Percentiles rank a stretch among this genome's conserved stretches.
These are phyloP conservation scores for Trametes maxima DNA, from an alignment of 768 basidiomycete species.

Conservation along the genomic window DNA sequence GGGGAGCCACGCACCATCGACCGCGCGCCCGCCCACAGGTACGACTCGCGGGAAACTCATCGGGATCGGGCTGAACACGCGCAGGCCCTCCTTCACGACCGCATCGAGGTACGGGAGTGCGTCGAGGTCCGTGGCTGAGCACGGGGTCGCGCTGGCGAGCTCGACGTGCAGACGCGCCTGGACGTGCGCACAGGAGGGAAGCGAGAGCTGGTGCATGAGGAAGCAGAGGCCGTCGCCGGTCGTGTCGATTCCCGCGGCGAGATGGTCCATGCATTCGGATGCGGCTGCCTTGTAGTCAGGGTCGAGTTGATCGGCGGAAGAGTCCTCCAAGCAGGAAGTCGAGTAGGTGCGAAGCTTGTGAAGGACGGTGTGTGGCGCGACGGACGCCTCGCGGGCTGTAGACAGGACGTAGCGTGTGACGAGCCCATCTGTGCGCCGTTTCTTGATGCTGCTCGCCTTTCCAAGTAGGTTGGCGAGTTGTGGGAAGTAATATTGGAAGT, in stretches of 20 bases:
- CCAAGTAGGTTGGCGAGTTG: not conserved
- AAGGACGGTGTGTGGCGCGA: conserved; percentile 25
- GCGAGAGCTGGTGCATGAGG: conserved; percentile 29
- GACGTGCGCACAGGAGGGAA: conserved; percentile 12
- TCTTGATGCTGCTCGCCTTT: not conserved
- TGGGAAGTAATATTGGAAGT: conserved; percentile 22
- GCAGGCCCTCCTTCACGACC: conserved; percentile 90
- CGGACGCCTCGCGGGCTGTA: conserved; percentile 7
- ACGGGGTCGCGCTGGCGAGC: conserved; percentile 38
- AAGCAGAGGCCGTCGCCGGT: conserved; percentile 30
- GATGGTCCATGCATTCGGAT: conserved; percentile 30
- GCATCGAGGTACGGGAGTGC: conserved; percentile 92
- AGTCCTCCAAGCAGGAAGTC: not conserved
- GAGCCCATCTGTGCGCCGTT: conserved; percentile 6
- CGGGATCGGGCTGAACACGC: conserved; percentile 89
- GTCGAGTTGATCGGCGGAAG: not conserved
- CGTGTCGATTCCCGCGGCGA: conserved; percentile 27
- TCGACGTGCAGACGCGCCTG: conserved; percentile 25
- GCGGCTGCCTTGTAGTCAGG: conserved; percentile 13
- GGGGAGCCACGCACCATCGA: conserved; percentile 86
- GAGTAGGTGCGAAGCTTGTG: conserved; percentile 21
- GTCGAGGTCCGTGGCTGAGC: conserved; percentile 78
- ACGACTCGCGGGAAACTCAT: conserved; percentile 92
- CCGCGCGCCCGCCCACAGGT: conserved; percentile 86
- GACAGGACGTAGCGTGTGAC: conserved; percentile 20